Conservation (phyloP, 192 early-diverging fungal species). For the Backusella tarrabulga region DNA sequence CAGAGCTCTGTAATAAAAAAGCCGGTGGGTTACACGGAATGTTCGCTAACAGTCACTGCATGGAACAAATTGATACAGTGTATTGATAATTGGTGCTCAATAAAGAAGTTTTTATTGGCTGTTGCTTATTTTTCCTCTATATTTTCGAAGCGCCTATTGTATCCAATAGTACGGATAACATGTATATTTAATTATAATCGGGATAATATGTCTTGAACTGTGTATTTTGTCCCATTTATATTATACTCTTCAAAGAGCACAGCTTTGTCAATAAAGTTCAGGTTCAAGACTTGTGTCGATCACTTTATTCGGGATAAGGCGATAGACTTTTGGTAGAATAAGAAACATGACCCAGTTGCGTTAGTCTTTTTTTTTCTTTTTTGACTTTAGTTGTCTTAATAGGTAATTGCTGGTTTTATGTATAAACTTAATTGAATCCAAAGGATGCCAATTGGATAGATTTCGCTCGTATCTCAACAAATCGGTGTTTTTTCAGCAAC, state of each 20-base stretch:
- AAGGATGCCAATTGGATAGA: not conserved
- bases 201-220: not conserved
- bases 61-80: not conserved
- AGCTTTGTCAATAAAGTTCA: not conserved
- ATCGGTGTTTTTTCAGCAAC: not conserved
- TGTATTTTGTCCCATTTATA: not conserved
- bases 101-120: not conserved
- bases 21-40: not conserved
- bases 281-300: not conserved
- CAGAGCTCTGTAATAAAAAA: not conserved
- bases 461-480: not conserved
- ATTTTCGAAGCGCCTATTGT: not conserved
- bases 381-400: not conserved
- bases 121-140: not conserved
- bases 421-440: not conserved
- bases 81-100: not conserved
- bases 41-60: conserved; percentile 1
- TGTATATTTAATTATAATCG: not conserved
- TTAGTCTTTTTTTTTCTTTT: not conserved
- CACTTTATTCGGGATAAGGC: not conserved
- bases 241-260: not conserved
- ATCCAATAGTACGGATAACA: not conserved
- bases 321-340: not conserved
- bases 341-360: not conserved
- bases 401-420: not conserved